Evolutionary conservation across 306 rosid genomes (phyloP).

Genomic region (Dalbergia oliveri): DNA sequence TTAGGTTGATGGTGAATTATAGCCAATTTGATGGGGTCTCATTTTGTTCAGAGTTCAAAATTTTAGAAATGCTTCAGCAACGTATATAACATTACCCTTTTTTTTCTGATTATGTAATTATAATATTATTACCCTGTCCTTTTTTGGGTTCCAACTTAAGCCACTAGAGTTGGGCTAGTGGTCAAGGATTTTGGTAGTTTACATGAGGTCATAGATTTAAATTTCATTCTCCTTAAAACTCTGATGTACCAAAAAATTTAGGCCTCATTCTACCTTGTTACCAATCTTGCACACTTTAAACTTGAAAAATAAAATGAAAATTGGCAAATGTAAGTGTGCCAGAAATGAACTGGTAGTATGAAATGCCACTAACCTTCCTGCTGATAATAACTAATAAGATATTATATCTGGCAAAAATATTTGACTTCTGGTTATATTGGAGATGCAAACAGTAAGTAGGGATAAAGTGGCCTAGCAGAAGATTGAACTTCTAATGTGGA

Average conservation of each 20-base stretch:
- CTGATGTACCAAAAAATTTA: no score
- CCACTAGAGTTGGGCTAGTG: neutral
- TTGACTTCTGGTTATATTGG: no score
- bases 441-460: no score
- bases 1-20: slow-evolving; percentile 21
- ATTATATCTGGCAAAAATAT: no score
- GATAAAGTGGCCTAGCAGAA: no score
- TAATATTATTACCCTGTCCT: no score
- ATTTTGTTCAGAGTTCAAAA: neutral
- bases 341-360: neutral
- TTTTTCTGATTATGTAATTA: neutral
- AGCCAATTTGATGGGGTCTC: neutral
- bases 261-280: neutral
- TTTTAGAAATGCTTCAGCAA: slow-evolving; percentile 15
- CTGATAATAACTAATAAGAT: no score
- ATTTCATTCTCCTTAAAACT: no score
- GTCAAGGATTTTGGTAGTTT: no score
- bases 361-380: neutral
- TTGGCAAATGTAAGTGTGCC: neutral
- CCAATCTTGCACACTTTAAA: neutral
- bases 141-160: neutral
- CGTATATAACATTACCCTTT: neutral
- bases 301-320: neutral
- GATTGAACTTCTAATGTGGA: neutral
- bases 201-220: no score